Evolutionary conservation across 495 filamentous ascomycete genomes (phyloP), one percentile per base, ranked within the genome.

Genomic region (Xylaria flabelliformis): DNA sequence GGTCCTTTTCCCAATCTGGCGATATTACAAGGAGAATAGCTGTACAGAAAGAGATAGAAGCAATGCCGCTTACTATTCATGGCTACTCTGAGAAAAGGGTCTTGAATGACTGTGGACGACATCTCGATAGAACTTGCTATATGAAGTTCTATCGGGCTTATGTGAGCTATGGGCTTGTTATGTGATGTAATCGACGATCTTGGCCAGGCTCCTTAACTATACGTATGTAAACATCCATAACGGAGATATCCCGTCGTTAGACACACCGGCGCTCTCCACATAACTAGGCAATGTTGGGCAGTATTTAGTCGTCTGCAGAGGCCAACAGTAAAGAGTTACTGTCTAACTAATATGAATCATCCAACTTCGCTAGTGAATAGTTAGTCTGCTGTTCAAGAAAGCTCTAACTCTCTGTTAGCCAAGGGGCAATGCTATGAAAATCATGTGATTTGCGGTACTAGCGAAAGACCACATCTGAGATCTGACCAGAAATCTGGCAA

Each of bases 381-480:
- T 36, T 36, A 41, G 58, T 62, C 58, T 34, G 39, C 61, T 29
- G 39, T 21, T 50, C 41, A 32, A 29, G 41, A 36, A 8, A 50
- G 3, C 19, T 21, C 19, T n/a, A 12, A 19, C 29, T 24, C 15
- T 21, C n/a, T 48, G 26, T 6, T 19, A 5, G 29, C 29, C 26
- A 51, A 10, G 44, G 64, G 55, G 19, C n/a, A 61, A 21, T 61
- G 32, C 32, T 41, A 26, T n/a, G 19, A 46, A 32, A 42, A 62
- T 50, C 67, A 50, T 62, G 67, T 50, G 67, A 58, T 51, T 62
- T 39, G 24, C 42, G 55, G 42, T 34, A 26, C 46, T 44, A 21
- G 46, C 32, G 64, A 70, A 70, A 53, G 32, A 59, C 42, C 44
- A 62, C 26, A 29, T 62, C 36, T 42, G 53, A 44, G 44, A 67